phyloP scores from a whole-genome alignment of 116 monocot species.

The Dioscorea cayenensis region DNA sequence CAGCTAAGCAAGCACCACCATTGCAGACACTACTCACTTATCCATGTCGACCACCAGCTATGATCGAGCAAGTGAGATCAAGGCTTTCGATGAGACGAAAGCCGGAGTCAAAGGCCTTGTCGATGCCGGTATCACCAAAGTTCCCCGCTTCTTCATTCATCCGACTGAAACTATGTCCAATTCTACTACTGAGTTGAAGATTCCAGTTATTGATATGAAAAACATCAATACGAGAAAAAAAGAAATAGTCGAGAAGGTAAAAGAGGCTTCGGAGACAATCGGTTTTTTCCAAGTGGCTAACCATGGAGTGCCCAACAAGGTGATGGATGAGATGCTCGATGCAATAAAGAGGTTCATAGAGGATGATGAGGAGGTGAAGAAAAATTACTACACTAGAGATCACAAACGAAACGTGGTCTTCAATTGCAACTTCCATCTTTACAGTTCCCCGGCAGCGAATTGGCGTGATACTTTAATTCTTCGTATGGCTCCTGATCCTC shows the following conservation, averaged over 20 bases:
- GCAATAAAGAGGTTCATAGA: conserved; percentile 13
- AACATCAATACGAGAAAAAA: background rate
- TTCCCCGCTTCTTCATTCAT: conserved; percentile 40
- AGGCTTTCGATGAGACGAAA: conserved; percentile 17
- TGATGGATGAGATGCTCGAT: conserved; percentile 8
- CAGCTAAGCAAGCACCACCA: too few species aligned
- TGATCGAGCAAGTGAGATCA: too few species aligned
- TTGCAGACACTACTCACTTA: too few species aligned
- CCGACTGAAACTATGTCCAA: background rate
- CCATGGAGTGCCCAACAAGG: conserved; percentile 5
- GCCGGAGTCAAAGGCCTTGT: conserved; percentile 36
- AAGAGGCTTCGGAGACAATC: conserved; percentile 6
- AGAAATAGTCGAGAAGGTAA: conserved; percentile 8
- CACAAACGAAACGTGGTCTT: conserved; percentile 2
- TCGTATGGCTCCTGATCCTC: conserved; percentile 7
- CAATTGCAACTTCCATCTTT: conserved; percentile 20
- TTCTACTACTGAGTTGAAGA: background rate
- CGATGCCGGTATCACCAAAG: conserved; percentile 29
- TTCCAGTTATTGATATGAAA: conserved; percentile 29
- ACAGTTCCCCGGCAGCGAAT: conserved; percentile 2
- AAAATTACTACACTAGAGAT: conserved; percentile 10
- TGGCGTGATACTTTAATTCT: conserved; percentile 19
- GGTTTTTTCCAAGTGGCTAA: conserved; percentile 19
- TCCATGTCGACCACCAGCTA: too few species aligned
- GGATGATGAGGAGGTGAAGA: background rate